Base-by-base conservation (phyloP, 2,329 filamentous ascomycete species). In the Acarospora socialis region DNA sequence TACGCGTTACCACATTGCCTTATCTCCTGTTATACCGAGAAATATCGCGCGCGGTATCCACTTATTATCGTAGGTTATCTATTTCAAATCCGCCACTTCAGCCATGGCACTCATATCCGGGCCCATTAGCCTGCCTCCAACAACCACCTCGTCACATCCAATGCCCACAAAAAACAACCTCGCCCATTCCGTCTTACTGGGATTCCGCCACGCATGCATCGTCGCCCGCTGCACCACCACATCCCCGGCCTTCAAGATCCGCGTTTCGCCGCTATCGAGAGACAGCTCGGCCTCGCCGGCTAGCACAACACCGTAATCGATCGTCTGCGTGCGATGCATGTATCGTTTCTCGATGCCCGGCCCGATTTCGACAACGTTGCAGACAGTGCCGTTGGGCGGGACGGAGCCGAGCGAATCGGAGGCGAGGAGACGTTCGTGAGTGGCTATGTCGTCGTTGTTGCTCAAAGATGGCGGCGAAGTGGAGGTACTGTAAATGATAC, bases 201-300 rank as follows among this genome's bases (percentile, higher is more conserved):
- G 46, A 36, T 71, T 70, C 29, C 54, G 47, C 67, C 66, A 70
- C 16, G 58, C 58, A 46, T 73, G 68, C 52, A 62, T 65, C 3
- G 67, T 70, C 1, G 59, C 66, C 23, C 69, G 53, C 49, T 73
- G 67, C 13, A 73, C 61, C 7, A 61, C 61, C n/a, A 70, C 50
- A 43, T 73, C 68, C 3, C 68, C 68, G 7, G 57, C 51, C 28
- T 53, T 50, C 57, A 73, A 52, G 15, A 53, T 35, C 26, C 55
- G 54, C 29, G 46, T 54, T 34, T 63, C 64, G 1, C 68, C 66
- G n/a, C 60, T 59, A 36, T 69, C 68, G 4, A 72, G 48, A 3
- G 61, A 34, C 48, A 70, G 53, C 37, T 68, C 64, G 17, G 72
- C 45, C 41, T 58, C 54, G 1, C 68, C 68, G 41, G 72, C 66